These are phyloP conservation scores for Kwoniella dejecticola DNA, from an alignment of 768 basidiomycete genomes.

Conservation along the genomic window DNA sequence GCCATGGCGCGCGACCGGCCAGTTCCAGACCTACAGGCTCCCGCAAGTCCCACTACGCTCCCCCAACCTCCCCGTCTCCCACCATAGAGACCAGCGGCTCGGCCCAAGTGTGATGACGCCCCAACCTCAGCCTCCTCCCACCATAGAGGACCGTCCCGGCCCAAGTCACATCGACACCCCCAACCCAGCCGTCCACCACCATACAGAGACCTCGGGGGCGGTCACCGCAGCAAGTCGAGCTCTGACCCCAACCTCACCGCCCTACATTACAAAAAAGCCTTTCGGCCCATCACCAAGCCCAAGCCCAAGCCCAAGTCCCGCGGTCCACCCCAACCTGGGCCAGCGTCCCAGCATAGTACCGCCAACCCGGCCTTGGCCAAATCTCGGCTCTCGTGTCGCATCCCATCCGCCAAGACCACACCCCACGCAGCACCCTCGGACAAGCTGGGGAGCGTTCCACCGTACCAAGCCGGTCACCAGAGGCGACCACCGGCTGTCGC, in stretches of 20 bases:
- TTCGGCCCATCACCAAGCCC: not conserved
- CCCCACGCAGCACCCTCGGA: not conserved
- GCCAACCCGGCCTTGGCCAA: not conserved
- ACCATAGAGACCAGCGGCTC: not conserved
- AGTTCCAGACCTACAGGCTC: too few species aligned
- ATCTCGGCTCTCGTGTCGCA: not conserved
- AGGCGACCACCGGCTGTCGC: not conserved
- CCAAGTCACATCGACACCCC: not conserved
- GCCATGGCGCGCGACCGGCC: not conserved
- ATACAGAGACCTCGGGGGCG: not conserved
- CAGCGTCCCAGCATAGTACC: not conserved
- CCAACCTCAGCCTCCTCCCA: not conserved
- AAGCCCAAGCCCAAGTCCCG: not conserved
- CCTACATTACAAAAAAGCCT: not conserved
- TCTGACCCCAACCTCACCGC: not conserved
- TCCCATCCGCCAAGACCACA: not conserved
- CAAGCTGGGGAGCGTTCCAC: constrained; percentile 3
- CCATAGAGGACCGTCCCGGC: not conserved
- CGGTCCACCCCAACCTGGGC: not conserved
- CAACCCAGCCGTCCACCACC: not conserved
- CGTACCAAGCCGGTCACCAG: not conserved
- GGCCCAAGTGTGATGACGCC: not conserved
- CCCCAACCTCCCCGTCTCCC: not conserved
- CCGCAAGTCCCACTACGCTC: not conserved
- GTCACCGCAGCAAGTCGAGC: not conserved